Evolutionary conservation across 148 eudicot species (phyloP).

Genomic region (Chenopodium suecicum): DNA sequence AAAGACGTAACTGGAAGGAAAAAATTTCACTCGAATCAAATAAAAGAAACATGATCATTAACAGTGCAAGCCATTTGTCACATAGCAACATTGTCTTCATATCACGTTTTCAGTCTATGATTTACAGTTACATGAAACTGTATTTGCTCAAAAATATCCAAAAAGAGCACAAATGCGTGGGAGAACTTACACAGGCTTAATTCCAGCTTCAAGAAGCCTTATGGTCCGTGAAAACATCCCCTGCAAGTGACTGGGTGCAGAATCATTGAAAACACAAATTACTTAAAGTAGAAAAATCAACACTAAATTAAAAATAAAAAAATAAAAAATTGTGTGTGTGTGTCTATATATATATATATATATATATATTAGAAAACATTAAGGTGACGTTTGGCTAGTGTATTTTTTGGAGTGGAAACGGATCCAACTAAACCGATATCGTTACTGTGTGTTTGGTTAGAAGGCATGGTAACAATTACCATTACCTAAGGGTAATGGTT

Average conservation of each 20-base stretch:
- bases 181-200: constrained; percentile 79
- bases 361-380: no score
- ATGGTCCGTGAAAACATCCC: constrained; percentile 95
- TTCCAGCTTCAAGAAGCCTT: constrained; percentile 93
- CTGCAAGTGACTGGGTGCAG: constrained; percentile 77
- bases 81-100: background rate
- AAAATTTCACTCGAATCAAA: constrained; percentile 11
- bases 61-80: background rate
- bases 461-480: no score
- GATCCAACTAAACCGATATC: no score
- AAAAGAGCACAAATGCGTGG: background rate
- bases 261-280: constrained; percentile 8
- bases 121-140: background rate
- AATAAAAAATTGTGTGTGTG: no score
- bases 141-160: background rate
- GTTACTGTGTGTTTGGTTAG: no score
- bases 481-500: no score
- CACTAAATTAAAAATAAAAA: background rate
- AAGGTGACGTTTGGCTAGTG: no score
- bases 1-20: constrained; percentile 69
- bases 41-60: constrained; percentile 3
- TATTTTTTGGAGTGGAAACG: no score
- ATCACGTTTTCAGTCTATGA: background rate
- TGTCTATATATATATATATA: no score
- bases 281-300: background rate